Evolutionary conservation across 2,329 filamentous ascomycete genomes (phyloP).

Genomic region (Hymenoscyphus infarciens): DNA sequence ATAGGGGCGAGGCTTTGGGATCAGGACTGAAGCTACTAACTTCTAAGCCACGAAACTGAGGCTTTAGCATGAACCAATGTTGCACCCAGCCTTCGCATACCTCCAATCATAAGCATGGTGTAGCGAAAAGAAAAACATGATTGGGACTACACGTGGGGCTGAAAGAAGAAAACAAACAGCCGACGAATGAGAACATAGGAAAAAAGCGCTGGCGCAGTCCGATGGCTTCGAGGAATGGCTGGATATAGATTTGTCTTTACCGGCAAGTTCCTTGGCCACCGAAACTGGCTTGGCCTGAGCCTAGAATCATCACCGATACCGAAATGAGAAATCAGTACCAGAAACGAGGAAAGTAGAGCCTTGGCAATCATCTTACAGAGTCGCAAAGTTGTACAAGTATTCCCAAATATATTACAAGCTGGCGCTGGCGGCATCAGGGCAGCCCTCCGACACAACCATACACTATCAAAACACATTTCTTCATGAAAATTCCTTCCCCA

Average conservation of each 20-base stretch:
- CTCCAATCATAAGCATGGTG: not conserved
- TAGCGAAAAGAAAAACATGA: not conserved
- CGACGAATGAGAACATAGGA: not conserved
- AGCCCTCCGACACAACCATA: not conserved
- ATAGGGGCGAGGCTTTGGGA: not conserved
- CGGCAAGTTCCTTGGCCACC: not conserved
- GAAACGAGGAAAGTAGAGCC: not conserved
- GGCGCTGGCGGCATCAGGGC: not conserved
- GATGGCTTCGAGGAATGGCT: not conserved
- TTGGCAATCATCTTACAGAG: not conserved
- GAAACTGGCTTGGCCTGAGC: not conserved
- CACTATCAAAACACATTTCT: not conserved
- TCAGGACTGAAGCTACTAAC: not conserved
- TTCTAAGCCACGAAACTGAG: not conserved
- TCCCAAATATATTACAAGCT: constrained; percentile 1
- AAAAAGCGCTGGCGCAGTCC: not conserved
- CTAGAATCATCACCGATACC: not conserved
- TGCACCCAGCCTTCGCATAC: not conserved
- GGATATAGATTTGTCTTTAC: not conserved
- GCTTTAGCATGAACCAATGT: not conserved
- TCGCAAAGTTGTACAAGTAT: not conserved
- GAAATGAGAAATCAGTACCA: not conserved
- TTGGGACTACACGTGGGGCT: no score
- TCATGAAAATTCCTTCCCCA: constrained; percentile 7
- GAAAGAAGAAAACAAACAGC: not conserved